These are phyloP conservation scores for Pisolithus tinctorius DNA, from an alignment of 768 basidiomycete species.

Conservation along the genomic window DNA sequence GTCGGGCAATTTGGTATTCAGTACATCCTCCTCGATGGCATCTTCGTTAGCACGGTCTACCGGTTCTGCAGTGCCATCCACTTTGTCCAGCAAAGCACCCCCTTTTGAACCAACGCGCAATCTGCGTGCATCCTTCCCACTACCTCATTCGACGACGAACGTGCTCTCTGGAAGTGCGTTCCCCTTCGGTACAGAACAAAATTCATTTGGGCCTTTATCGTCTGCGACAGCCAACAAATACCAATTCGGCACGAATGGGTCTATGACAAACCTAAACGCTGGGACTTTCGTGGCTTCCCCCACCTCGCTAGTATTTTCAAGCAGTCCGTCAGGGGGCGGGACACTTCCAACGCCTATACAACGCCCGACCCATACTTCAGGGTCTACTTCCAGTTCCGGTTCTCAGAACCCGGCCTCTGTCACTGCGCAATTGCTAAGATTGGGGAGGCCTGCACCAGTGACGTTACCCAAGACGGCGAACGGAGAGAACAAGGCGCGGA, in stretches of 20 bases:
- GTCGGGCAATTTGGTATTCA: constrained; percentile 3
- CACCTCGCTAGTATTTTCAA: constrained; percentile 2
- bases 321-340: constrained; percentile 2
- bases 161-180: constrained; percentile 9
- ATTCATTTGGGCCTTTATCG: constrained; percentile 10
- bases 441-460: constrained; percentile 5
- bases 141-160: constrained; percentile 10
- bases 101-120: constrained; percentile 46
- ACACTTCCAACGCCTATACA: constrained; percentile 9
- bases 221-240: constrained; percentile 8
- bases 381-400: constrained; percentile 2
- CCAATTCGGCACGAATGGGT: constrained; percentile 1
- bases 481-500: constrained; percentile 11
- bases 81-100: constrained; percentile 46
- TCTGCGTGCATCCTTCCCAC: constrained; percentile 18
- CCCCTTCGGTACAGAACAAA: constrained; percentile 8
- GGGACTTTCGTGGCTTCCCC: neutral
- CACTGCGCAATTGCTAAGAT: constrained; percentile 1
- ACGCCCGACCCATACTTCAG: constrained; percentile 5
- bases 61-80: constrained; percentile 29
- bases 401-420: neutral
- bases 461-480: constrained; percentile 8
- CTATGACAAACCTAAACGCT: neutral
- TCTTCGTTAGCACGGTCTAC: constrained; percentile 24
- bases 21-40: constrained; percentile 4